These are phyloP conservation scores for Lentinula aciculospora DNA, from an alignment of 768 basidiomycete species.

Conservation along the genomic window DNA sequence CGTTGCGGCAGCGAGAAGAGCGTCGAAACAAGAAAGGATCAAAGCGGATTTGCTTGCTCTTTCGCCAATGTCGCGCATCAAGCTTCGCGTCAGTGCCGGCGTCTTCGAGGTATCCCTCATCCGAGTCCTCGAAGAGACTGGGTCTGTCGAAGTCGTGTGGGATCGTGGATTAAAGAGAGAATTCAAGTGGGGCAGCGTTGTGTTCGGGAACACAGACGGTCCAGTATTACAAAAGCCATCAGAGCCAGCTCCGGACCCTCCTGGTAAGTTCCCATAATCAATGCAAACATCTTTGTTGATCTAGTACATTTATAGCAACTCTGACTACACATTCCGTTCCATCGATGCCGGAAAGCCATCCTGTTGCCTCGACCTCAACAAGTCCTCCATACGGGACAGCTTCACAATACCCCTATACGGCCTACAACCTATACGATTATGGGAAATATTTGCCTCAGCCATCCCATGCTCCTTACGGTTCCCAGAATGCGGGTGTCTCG, in stretches of 20 bases:
- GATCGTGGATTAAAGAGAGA: constrained; percentile 67
- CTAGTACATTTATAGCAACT: not conserved
- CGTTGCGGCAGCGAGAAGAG: constrained; percentile 68
- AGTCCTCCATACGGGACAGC: not conserved
- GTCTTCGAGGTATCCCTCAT: constrained; percentile 83
- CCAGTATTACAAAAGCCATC: constrained; percentile 71
- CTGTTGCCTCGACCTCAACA: not conserved
- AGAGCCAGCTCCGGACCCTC: constrained; percentile 40
- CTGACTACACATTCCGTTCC: not conserved
- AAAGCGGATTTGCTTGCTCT: constrained; percentile 65
- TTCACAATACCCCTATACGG: not conserved
- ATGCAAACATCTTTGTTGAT: not conserved
- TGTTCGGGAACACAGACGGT: constrained; percentile 69
- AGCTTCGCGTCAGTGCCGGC: constrained; percentile 78
- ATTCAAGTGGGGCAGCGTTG: constrained; percentile 79
- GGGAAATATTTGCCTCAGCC: not conserved
- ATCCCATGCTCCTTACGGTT: not conserved
- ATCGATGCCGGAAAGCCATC: not conserved
- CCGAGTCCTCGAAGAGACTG: constrained; percentile 61
- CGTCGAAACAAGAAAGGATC: constrained; percentile 70
- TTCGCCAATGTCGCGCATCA: constrained; percentile 68
- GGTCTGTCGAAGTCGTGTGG: constrained; percentile 79
- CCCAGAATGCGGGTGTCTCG: not conserved
- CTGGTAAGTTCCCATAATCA: not conserved
- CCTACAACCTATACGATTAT: not conserved